Evolutionary conservation across 495 filamentous ascomycete genomes (phyloP), one percentile per base, ranked within the genome.

Genomic region (Aspergillus steynii): DNA sequence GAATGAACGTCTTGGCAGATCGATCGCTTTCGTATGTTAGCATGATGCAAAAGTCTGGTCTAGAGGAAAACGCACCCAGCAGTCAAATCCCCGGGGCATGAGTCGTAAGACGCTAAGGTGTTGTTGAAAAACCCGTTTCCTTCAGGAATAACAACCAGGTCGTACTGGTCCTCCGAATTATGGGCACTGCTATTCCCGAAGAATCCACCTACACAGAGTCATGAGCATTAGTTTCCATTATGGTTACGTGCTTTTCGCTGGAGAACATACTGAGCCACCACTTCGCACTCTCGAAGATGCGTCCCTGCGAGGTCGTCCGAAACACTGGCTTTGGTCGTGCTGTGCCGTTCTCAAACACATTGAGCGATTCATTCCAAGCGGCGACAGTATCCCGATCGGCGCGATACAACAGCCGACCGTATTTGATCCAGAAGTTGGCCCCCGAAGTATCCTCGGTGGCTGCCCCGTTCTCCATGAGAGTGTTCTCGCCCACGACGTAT

Each of bases 381-480:
- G 58, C 0, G 77, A 61, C 10, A 29, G 79, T 68, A 14, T 73
- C 78, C 26, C 62, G 37, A 2, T 70, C 66, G n/a, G 82, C 80
- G 32, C 77, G 78, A 63, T 79, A 84, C 20, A 85, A 61, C 10
- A 75, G 68, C 31, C 82, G 73, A 5, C 82, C 82, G 55, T 86
- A 86, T 15, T 75, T 65, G 58, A 76, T 78, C 83, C 82, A 84
- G 62, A 83, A 81, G 15, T 68, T 55, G 0, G 80, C 80, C 12
- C 83, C 82, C 10, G 82, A 66, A 34, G 71, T 70, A 42, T 79
- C 80, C 62, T 84, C 82, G 1, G 81, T 83, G 8, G 73, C 67
- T 1, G 82, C 83, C 14, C 83, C 82, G 9, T 74, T 71, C 15
- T 73, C 75, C 0, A 83, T 77, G 14, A 86, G 71, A 5, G 69